phyloP scores from a whole-genome alignment of 768 basidiomycete genomes.

The Xerocomellus chrysenteron region DNA sequence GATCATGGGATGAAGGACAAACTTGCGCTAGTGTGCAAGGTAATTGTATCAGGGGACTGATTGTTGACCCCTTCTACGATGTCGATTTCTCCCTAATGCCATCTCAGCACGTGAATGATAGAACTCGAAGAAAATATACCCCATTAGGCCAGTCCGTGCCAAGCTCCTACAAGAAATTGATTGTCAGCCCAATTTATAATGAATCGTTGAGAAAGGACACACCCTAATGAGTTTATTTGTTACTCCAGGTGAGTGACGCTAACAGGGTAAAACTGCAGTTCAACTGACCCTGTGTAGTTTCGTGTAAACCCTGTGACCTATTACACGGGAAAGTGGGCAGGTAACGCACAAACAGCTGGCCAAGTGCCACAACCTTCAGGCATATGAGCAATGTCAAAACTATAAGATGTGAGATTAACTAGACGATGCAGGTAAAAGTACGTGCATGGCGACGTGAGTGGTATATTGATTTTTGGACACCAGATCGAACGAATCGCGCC shows the following conservation, averaged over 20 bases:
- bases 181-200: neutral
- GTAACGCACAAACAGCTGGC: conserved; percentile 36
- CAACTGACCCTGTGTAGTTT: conserved; percentile 17
- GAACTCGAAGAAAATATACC: neutral
- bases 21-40: conserved; percentile 32
- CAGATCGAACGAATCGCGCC: conserved; percentile 37
- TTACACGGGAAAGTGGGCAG: neutral
- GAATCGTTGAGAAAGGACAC: neutral
- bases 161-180: conserved; percentile 20
- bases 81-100: conserved; percentile 31
- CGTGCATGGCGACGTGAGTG: conserved; percentile 36
- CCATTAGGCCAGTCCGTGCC: conserved; percentile 29
- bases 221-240: conserved; percentile 19
- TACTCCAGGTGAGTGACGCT: neutral
- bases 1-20: neutral
- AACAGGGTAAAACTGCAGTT: neutral
- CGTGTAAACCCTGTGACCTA: neutral
- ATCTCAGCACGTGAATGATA: neutral
- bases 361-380: conserved; percentile 41
- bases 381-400: conserved; percentile 40
- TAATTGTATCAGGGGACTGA: conserved; percentile 22
- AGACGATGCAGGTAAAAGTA: neutral
- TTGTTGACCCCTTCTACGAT: conserved; percentile 38
- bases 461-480: conserved; percentile 30
- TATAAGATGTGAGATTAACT: conserved; percentile 1